Evolutionary conservation across 345 rosid species (phyloP).

Genomic region (Syzygium aqueum): DNA sequence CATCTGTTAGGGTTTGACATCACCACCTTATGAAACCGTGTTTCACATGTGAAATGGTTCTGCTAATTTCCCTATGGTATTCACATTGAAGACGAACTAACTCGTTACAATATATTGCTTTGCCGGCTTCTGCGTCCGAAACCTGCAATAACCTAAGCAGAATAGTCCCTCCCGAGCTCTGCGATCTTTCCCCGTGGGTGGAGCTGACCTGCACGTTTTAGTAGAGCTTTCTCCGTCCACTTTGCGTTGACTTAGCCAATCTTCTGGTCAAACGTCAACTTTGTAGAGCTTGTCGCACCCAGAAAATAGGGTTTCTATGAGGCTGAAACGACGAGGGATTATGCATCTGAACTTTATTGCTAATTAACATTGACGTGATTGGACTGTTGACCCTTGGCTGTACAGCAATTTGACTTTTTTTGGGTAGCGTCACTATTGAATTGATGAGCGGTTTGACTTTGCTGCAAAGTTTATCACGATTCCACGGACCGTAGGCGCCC

Average conservation of each 20-base stretch:
- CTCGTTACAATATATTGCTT: background rate
- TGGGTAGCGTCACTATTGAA: background rate
- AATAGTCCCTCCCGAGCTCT: background rate
- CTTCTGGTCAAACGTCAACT: background rate
- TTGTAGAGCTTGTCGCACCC: background rate
- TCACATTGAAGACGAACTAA: background rate
- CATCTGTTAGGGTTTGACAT: background rate
- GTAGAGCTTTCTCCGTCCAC: background rate
- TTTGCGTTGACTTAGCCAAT: background rate
- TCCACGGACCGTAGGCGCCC: background rate
- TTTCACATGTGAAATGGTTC: background rate
- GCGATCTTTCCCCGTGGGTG: background rate
- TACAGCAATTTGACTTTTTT: background rate
- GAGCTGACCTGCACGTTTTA: background rate
- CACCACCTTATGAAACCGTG: background rate
- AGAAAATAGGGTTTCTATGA: background rate
- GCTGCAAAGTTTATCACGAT: background rate
- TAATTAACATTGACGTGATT: background rate
- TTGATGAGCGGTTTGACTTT: background rate
- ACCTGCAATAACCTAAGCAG: background rate
- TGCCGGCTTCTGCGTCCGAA: background rate
- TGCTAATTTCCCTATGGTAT: background rate
- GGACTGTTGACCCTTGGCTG: background rate
- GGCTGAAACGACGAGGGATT: background rate
- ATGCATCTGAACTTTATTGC: background rate